Evolutionary conservation across 805 yeast species (phyloP).

Genomic region (Starmerella riodocensis): DNA sequence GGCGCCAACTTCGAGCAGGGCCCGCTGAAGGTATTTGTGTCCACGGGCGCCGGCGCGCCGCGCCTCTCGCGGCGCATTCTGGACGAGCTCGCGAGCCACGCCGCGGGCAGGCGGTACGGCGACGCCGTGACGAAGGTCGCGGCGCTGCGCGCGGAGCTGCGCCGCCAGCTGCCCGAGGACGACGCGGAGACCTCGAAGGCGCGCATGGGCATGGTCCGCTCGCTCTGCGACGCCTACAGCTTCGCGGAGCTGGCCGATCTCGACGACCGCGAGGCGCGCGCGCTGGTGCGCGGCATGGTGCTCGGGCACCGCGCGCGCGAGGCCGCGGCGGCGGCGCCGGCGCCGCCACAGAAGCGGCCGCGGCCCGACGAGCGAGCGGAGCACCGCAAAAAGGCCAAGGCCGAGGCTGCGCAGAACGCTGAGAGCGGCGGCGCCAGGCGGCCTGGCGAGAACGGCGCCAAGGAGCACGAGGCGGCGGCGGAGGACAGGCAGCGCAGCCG

Average conservation of each 20-base stretch:
- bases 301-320: too few relatives aligned
- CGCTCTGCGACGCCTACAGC: constrained; percentile 46
- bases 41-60: constrained; percentile 75
- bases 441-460: too few relatives aligned
- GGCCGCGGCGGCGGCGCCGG: too few relatives aligned
- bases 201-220: constrained; percentile 61
- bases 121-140: constrained; percentile 51
- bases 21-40: constrained; percentile 63
- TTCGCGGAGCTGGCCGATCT: constrained; percentile 46
- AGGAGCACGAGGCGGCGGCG: too few relatives aligned
- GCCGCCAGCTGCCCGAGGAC: constrained; percentile 27
- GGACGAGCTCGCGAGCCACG: constrained; percentile 36
- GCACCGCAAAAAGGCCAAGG: too few relatives aligned
- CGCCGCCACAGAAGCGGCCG: too few relatives aligned
- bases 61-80: constrained; percentile 54
- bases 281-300: constrained; percentile 30
- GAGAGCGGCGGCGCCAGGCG: too few relatives aligned
- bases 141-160: constrained; percentile 37
- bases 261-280: constrained; percentile 22
- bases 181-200: constrained; percentile 32
- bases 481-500: too few relatives aligned
- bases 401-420: too few relatives aligned
- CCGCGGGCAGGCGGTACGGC: constrained; percentile 34
- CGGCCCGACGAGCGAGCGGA: too few relatives aligned
- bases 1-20: constrained; percentile 68